Evolutionary conservation across 495 filamentous ascomycete genomes (phyloP).

Genomic region (Parathielavia appendiculata): DNA sequence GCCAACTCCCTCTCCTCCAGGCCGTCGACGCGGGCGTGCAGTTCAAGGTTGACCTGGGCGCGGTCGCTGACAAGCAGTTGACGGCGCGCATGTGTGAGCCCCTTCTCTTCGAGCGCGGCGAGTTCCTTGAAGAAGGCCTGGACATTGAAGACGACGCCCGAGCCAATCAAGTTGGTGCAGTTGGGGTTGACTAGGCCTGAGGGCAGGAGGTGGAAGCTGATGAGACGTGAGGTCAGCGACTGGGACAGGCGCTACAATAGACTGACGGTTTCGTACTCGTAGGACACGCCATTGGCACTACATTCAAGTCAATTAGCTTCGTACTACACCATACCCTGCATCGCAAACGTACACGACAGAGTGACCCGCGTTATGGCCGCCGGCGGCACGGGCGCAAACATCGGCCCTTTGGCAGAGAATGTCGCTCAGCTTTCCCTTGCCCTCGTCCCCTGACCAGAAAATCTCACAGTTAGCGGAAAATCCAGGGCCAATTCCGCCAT

Average conservation of each 20-base stretch:
- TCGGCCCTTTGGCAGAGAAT: constrained; percentile 38
- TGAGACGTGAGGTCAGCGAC: neutral
- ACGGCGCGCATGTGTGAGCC: constrained; percentile 56
- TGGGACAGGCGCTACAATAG: neutral
- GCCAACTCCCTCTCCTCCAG: constrained; percentile 75
- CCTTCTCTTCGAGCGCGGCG: constrained; percentile 62
- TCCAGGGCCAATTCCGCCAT: constrained; percentile 2
- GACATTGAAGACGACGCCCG: constrained; percentile 79
- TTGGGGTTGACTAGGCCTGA: constrained; percentile 70
- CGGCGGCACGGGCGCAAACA: constrained; percentile 37
- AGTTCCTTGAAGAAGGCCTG: constrained; percentile 79
- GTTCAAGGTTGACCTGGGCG: constrained; percentile 76
- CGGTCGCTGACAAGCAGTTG: constrained; percentile 78
- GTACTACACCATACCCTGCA: constrained; percentile 46
- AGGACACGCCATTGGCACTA: constrained; percentile 37
- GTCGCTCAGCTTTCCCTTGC: constrained; percentile 39
- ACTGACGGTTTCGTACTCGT: constrained; percentile 23
- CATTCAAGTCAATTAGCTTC: constrained; percentile 12
- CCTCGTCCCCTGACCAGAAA: constrained; percentile 48
- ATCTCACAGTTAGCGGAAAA: constrained; percentile 14
- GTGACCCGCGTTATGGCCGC: constrained; percentile 45
- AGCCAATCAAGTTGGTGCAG: constrained; percentile 79
- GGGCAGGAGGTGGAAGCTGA: constrained; percentile 58
- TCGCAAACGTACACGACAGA: constrained; percentile 54
- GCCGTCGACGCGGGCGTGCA: constrained; percentile 77